Percentiles rank a stretch among this genome's conserved stretches.
These are phyloP conservation scores for Euphorbia pulcherrima DNA, from an alignment of 345 rosid genomes.

Conservation along the genomic window DNA sequence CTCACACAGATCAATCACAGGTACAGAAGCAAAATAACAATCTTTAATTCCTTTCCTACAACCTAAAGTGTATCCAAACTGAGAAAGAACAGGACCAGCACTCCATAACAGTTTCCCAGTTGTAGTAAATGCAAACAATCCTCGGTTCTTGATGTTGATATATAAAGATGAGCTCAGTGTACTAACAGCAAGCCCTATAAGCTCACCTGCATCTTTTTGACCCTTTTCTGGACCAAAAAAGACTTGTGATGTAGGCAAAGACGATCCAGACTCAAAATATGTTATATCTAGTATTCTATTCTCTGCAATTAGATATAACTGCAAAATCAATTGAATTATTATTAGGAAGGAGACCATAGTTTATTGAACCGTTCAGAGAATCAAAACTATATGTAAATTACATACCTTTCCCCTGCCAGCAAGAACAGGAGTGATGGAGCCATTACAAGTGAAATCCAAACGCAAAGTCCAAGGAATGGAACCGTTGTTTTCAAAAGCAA, in stretches of 20 bases:
- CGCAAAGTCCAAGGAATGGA: constrained; percentile 69
- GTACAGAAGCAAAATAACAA: constrained; percentile 62
- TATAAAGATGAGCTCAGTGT: constrained; percentile 51
- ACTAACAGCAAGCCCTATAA: constrained; percentile 65
- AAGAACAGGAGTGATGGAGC: constrained; percentile 46
- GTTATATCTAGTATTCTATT: constrained; percentile 54
- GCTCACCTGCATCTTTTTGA: constrained; percentile 33
- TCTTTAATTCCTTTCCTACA: constrained; percentile 49
- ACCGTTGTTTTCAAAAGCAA: constrained; percentile 72
- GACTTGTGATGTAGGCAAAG: constrained; percentile 45
- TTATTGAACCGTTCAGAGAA: not conserved
- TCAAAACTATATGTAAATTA: not conserved
- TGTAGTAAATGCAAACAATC: constrained; percentile 54
- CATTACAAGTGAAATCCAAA: constrained; percentile 55
- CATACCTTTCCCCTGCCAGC: constrained; percentile 62
- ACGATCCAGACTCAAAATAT: constrained; percentile 34
- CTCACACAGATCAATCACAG: constrained; percentile 71
- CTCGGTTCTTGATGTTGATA: constrained; percentile 51
- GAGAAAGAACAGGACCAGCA: constrained; percentile 55
- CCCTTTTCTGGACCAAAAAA: constrained; percentile 59
- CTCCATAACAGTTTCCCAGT: constrained; percentile 60
- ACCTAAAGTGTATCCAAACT: constrained; percentile 60
- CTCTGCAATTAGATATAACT: constrained; percentile 76
- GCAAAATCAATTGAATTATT: constrained; percentile 25
- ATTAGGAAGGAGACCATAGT: not conserved